Evolutionary conservation across 331 rosid genomes (phyloP), one percentile per base, ranked within the genome.

Genomic region (Malus hybrid): DNA sequence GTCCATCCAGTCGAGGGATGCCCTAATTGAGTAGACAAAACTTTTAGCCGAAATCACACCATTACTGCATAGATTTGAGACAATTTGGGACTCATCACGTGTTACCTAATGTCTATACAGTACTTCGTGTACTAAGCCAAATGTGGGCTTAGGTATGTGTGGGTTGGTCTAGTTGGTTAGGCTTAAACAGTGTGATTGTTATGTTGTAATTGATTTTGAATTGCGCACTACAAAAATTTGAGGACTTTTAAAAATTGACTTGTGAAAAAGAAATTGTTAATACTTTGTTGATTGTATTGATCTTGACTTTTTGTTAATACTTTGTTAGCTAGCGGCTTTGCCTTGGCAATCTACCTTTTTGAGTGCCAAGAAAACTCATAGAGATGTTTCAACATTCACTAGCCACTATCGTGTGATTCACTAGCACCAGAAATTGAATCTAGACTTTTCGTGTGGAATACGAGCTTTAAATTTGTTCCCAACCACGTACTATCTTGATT

Each of bases 371-470:
- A 42, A 42, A 1, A 42, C 46, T 42, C 1, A 10, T 1, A 3
- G 13, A 42, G 46, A 1, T 10, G 10, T 42, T 42, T 42, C 46
- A 10, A 0, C 46, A 4, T 42, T 1, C 1, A 42, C 4, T 42
- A 10, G 46, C 13, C 0, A 42, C 1, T 1, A 42, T 42, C 1
- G 5, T 42, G 13, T 10, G 0, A 42, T 42, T 42, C 4, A 42
- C 5, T 1, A 42, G 13, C 13, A 1, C 0, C 1, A 42, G 0
- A 0, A 42, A 42, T 42, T 1, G 1, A 42, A 42, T 1, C 0
- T 1, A 10, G 5, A 42, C 46, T 42, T 42, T 42, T 42, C 5
- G 13, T 42, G 46, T 42, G 46, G 0, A 42, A 42, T 42, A 42
- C 12, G 4, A 0, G 5, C 46, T 10, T 42, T 0, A 0, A 42